phyloP scores from a whole-genome alignment of 345 rosid species.

The Dimocarpus longan region DNA sequence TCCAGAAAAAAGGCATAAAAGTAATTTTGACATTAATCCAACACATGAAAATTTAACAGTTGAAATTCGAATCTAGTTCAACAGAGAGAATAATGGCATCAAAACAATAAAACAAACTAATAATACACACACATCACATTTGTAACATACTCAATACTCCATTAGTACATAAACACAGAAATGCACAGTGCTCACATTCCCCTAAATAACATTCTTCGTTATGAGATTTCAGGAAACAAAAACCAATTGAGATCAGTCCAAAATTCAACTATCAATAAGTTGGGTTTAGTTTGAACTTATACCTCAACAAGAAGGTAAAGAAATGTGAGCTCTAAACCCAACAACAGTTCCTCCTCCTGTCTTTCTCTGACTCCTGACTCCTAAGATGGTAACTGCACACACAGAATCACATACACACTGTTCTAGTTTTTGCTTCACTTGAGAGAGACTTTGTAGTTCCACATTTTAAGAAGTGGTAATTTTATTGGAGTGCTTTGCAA shows the following conservation, averaged over 20 bases:
- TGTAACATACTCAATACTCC: neutral
- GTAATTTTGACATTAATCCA: too few relatives aligned
- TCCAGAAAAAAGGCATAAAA: too few relatives aligned
- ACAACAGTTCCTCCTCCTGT: constrained; percentile 14
- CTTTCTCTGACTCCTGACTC: neutral
- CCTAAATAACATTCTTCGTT: constrained; percentile 2
- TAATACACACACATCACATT: neutral
- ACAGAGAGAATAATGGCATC: neutral
- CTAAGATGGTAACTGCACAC: constrained; percentile 29
- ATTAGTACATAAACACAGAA: neutral
- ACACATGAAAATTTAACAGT: neutral
- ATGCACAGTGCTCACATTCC: constrained; percentile 23
- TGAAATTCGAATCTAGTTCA: neutral
- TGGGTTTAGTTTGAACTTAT: constrained; percentile 18
- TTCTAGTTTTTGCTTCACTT: constrained; percentile 17
- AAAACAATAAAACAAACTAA: too few relatives aligned
- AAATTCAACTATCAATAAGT: neutral
- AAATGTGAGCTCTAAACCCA: constrained; percentile 33
- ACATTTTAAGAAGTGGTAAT: constrained; percentile 33
- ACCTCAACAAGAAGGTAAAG: constrained; percentile 26
- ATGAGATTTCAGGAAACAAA: constrained; percentile 18
- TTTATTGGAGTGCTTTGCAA: neutral
- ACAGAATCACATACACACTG: neutral
- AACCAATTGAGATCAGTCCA: constrained; percentile 18
- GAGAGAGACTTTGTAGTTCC: neutral